Percentiles rank a stretch among this genome's conserved stretches.
Conservation (phyloP, 2,329 filamentous ascomycete species). For the Fonsecaea monophora region DNA sequence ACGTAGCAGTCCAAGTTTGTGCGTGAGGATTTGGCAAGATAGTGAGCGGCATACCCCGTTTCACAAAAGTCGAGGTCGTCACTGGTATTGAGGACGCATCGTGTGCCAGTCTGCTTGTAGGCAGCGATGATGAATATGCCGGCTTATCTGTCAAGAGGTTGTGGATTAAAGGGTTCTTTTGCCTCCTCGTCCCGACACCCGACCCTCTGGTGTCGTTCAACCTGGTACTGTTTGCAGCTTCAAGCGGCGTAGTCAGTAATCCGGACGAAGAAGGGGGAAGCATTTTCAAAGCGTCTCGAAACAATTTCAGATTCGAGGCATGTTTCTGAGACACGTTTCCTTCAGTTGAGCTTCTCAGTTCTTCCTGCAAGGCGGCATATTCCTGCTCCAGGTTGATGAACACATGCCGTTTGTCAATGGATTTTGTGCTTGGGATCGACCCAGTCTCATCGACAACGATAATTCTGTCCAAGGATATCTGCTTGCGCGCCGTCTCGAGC, state of each 20-base stretch:
- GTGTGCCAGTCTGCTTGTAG: slow-evolving; percentile 66
- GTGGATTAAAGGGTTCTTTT: slow-evolving; percentile 87
- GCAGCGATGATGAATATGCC: slow-evolving; percentile 87
- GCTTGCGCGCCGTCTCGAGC: slow-evolving; percentile 53
- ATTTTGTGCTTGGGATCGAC: slow-evolving; percentile 68
- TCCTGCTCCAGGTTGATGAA: slow-evolving; percentile 96
- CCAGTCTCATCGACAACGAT: slow-evolving; percentile 88
- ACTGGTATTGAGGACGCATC: slow-evolving; percentile 42
- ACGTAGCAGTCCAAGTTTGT: slow-evolving; percentile 71
- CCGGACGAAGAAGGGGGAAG: slow-evolving; percentile 85
- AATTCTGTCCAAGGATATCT: slow-evolving; percentile 77
- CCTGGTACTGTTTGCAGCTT: slow-evolving; percentile 71
- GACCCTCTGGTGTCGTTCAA: slow-evolving; percentile 45
- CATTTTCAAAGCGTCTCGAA: slow-evolving; percentile 72
- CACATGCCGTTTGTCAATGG: slow-evolving; percentile 67
- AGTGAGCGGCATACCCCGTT: slow-evolving; percentile 86
- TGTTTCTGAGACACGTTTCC: slow-evolving; percentile 38
- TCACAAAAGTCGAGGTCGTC: slow-evolving; percentile 77
- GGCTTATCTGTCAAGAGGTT: slow-evolving; percentile 96
- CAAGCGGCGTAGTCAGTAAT: slow-evolving; percentile 83
- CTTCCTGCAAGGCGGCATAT: slow-evolving; percentile 70
- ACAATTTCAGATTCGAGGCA: slow-evolving; percentile 63
- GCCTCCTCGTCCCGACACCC: slow-evolving; percentile 63
- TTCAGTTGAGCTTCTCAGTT: slow-evolving; percentile 57
- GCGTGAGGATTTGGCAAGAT: slow-evolving; percentile 76